Base-by-base conservation (phyloP, 192 early-diverging fungal species). In the Entomortierella chlamydospora region DNA sequence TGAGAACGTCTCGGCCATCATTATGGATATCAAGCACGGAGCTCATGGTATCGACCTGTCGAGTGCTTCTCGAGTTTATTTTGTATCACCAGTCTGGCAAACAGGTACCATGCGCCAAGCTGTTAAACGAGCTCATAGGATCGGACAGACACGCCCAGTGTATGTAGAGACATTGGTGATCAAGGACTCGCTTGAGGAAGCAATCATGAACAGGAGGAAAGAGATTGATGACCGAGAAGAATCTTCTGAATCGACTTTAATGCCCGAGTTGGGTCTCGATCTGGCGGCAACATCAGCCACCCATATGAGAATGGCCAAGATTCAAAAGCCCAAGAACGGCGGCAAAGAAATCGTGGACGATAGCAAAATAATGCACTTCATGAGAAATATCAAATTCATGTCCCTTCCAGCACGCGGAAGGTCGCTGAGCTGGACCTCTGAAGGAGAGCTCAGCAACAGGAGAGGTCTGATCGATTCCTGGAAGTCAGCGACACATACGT, bases 91-190 rank as follows among this genome's bases (percentile, higher is more conserved):
- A 0, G 90, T 94, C 20, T 93, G 91, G 92, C 82, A 91, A 62
- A 72, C 86, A 1, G 92, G 88, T 0, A 89, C 87, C 57, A 91
- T 92, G 72, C 86, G 89, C 26, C 95, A 96, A 62, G 95, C 95
- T 0, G 91, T 96, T 71, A 95, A 94, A 72, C 89, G 95, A 5
- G 95, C 95, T 0, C 94, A 95, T 62, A 83, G 95, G 31, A 87
- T 96, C 23, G 95, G 95, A 9, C 92, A 92, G 68, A 85, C 51
- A 1, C 67, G 81, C 13, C 84, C 87, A 9, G 88, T 93, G 0
- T 83, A 83, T 81, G 87, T 91, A 4, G 89, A 89, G 45, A 89
- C 87, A 0, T 55, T 93, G 25, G 83, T 88, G 0, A 86, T 90
- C 66, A 54, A 71, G 0, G 74, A 84, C 12, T 84, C 88, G 0